Evolutionary conservation across 2,329 filamentous ascomycete genomes (phyloP), one percentile per base, ranked within the genome.

Genomic region (Talaromyces albobiverticillius): DNA sequence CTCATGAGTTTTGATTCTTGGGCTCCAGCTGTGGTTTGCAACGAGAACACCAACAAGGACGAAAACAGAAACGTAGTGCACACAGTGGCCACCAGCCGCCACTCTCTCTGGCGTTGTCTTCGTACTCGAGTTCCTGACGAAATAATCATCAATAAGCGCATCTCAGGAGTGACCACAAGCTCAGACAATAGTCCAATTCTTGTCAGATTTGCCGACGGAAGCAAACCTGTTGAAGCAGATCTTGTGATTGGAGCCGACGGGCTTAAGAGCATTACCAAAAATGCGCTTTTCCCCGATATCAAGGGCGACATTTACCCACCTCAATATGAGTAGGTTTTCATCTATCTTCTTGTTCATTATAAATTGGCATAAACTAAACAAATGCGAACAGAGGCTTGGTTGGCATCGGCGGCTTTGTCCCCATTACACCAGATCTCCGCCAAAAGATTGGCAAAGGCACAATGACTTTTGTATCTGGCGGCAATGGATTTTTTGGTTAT

Each of bases 401-500:
- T 3, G 75, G 77, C 9, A 67, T 79, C n/a, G 76, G 77, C 18
- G 75, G 76, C 11, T 77, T 79, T 55, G 57, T 77, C 25, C 64
- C 69, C n/a, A 56, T 61, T 8, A 57, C 65, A 0, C 55, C 59
- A 3, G 58, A 64, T 36, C 54, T 72, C 14, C 59, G 60, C 32
- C 43, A 55, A 1, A 51, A 67, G 2, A 61, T 77, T 16, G 65
- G 72, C 10, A 55, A 66, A 16, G 71, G 70, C 4, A 64, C 65
- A 1, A 75, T 78, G 69, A 69, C 67, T 36, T 67, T 79, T 42
- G 64, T 72, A 0, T 78, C 78, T 53, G 76, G 78, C 1, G 67
- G 72, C 1, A 77, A 77, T 49, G 78, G 78, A 0, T 80, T 79
- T 60, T 80, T 80, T 57, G 78, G 78, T 1, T 80, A 79, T 60